Evolutionary conservation across 2,329 filamentous ascomycete genomes (phyloP).

Genomic region (Orbilia blumenaviensis): DNA sequence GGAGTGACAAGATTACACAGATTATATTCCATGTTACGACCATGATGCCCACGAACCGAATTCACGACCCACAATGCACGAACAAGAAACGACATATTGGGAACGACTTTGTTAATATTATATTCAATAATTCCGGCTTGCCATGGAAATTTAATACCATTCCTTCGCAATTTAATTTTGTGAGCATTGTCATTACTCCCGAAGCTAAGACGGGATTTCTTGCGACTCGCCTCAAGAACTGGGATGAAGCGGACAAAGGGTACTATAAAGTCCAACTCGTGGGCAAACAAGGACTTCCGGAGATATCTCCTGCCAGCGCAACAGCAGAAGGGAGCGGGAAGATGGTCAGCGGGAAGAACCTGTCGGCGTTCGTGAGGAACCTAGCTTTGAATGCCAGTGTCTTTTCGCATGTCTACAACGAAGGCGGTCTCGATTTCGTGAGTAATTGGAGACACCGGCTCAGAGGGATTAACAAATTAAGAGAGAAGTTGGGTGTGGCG

Average conservation of each 20-base stretch:
- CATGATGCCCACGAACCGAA: constrained; percentile 91
- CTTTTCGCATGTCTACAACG: constrained; percentile 80
- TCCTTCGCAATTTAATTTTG: constrained; percentile 92
- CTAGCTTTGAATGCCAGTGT: constrained; percentile 92
- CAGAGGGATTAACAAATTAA: constrained; percentile 81
- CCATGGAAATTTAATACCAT: constrained; percentile 92
- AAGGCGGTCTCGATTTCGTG: constrained; percentile 51
- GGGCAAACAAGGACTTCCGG: constrained; percentile 86
- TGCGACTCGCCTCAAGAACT: constrained; percentile 67
- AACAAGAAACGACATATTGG: constrained; percentile 95
- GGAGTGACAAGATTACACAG: constrained; percentile 93
- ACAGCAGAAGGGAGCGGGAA: constrained; percentile 74
- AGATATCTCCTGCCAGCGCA: constrained; percentile 78
- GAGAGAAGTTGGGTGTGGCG: constrained; percentile 69
- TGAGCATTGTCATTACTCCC: constrained; percentile 94
- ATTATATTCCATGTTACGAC: constrained; percentile 96
- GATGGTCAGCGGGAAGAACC: constrained; percentile 81
- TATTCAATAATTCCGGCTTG: constrained; percentile 95
- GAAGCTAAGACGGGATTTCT: constrained; percentile 81
- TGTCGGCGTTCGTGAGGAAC: constrained; percentile 86
- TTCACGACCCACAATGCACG: constrained; percentile 77
- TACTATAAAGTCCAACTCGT: constrained; percentile 93
- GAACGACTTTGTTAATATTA: constrained; percentile 97
- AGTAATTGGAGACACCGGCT: constrained; percentile 84
- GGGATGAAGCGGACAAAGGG: constrained; percentile 60